phyloP scores from a whole-genome alignment of 306 rosid species.

The Cucurbita pepo region DNA sequence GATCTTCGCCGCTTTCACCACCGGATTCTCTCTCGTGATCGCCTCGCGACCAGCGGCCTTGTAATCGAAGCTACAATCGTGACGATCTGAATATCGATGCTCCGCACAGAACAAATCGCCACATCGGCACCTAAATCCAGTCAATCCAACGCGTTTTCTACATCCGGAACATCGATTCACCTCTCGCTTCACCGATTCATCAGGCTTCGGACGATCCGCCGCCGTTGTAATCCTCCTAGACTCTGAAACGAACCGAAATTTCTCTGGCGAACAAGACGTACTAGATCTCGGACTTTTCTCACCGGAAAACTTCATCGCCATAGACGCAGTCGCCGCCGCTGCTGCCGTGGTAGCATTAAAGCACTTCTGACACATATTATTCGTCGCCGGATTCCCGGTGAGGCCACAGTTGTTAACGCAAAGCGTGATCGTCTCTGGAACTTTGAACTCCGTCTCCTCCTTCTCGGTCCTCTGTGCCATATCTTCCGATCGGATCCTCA shows the following conservation, averaged over 20 bases:
- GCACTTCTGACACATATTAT: constrained; percentile 88
- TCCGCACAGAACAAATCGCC: constrained; percentile 80
- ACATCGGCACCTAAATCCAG: constrained; percentile 90
- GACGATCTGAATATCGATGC: constrained; percentile 92
- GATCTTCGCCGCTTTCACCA: constrained; percentile 74
- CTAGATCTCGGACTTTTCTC: constrained; percentile 33
- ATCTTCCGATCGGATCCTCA: constrained; percentile 2
- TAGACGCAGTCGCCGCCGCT: background rate
- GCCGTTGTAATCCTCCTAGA: constrained; percentile 8
- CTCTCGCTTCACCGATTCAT: constrained; percentile 30
- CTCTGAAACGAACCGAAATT: constrained; percentile 3
- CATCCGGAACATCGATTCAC: constrained; percentile 84
- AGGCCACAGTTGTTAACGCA: constrained; percentile 85
- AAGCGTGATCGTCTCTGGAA: constrained; percentile 42
- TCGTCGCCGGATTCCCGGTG: constrained; percentile 57
- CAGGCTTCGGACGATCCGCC: constrained; percentile 15
- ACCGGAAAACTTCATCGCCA: constrained; percentile 27
- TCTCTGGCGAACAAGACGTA: constrained; percentile 26
- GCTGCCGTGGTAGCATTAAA: constrained; percentile 26
- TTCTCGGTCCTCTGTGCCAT: constrained; percentile 75
- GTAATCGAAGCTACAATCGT: constrained; percentile 76
- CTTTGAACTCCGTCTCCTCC: constrained; percentile 83
- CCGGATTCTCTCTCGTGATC: constrained; percentile 89
- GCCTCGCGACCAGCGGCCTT: constrained; percentile 76
- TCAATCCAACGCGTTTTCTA: constrained; percentile 60